Base-by-base conservation (phyloP, 2,329 filamentous ascomycete genomes). In the Amesomyces nigricolor region DNA sequence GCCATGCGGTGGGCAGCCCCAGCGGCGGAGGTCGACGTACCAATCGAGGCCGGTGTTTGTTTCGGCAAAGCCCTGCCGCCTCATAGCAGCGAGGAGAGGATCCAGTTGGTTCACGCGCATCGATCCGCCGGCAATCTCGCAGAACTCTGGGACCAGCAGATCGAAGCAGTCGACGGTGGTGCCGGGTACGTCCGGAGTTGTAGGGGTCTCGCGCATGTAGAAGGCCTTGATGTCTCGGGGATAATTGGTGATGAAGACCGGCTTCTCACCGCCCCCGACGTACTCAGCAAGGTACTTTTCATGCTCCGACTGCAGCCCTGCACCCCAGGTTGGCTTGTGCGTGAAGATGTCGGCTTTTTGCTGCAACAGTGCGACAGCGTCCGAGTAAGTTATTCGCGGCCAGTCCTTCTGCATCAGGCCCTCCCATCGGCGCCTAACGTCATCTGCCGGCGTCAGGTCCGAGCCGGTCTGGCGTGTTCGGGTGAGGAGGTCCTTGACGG, bases 191-290 rank as follows among this genome's bases (percentile, higher is more conserved):
- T n/a, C 44, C n/a, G 58, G 17, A 16, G 42, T 35, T n/a, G 57
- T 11, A 46, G 53, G 60, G 39, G 51, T 72, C 51, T 72, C 71
- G 42, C 70, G 73, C 77, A 80, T 80, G 69, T 80, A 99, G 72
- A 97, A 99, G 10, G 92, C 89, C 73, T 99, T 99, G 69, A 94
- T 84, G 47, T 78, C 76, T 61, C 82, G 82, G n/a, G 94, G 94
- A 68, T 96, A 99, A 69, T 96, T 80, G 13, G 91, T 97, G 61
- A 99, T 85, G 68, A 97, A 97, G 44, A 97, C 78, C 7, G 94
- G 94, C 47, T 80, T 74, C 62, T 69, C 70, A 40, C 74, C 73
- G 30, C 74, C 72, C 46, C 73, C 73, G n/a, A 75, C 71, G 49
- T 70, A 59, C 51, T 82, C 77, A 47, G 94, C 91, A 52, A 99